Evolutionary conservation across 1,284 basidiomycete genomes (phyloP).

Genomic region (Trametes versicolor): DNA sequence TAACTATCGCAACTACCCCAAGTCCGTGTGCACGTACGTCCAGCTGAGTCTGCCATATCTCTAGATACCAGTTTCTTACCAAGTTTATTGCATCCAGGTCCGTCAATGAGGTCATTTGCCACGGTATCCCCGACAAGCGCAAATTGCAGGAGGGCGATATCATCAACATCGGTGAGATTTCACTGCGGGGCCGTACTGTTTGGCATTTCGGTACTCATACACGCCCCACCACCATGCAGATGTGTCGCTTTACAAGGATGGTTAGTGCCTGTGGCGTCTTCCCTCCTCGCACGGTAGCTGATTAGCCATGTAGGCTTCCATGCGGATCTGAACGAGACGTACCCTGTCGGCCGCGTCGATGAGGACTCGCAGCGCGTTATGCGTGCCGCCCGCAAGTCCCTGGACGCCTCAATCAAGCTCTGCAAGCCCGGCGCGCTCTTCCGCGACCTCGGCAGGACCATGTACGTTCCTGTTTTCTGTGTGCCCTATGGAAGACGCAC

Average conservation of each 20-base stretch:
- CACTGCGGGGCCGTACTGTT: neutral
- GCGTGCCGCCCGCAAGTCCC: slow-evolving; percentile 78
- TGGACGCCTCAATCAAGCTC: slow-evolving; percentile 88
- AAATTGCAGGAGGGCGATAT: slow-evolving; percentile 93
- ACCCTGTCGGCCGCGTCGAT: slow-evolving; percentile 89
- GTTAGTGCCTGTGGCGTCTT: slow-evolving; percentile 45
- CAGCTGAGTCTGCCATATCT: neutral
- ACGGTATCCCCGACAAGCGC: slow-evolving; percentile 93
- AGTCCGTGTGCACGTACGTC: slow-evolving; percentile 95
- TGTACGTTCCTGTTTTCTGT: slow-evolving; percentile 56
- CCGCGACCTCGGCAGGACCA: slow-evolving; percentile 83
- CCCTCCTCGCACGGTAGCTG: neutral
- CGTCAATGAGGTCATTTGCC: slow-evolving; percentile 97
- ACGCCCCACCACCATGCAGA: slow-evolving; percentile 49
- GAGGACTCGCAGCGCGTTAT: slow-evolving; percentile 87
- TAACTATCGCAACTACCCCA: slow-evolving; percentile 94
- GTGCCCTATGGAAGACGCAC: neutral
- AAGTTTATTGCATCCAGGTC: slow-evolving; percentile 58
- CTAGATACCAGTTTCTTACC: neutral
- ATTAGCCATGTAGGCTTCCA: slow-evolving; percentile 74
- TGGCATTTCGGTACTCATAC: slow-evolving; percentile 27
- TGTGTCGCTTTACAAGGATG: slow-evolving; percentile 74
- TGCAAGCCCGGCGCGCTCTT: slow-evolving; percentile 93
- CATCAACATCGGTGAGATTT: slow-evolving; percentile 81
- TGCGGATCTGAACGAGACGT: slow-evolving; percentile 91